Conservation (phyloP, 2,329 filamentous ascomycete species). For the Esteya vermicola region DNA sequence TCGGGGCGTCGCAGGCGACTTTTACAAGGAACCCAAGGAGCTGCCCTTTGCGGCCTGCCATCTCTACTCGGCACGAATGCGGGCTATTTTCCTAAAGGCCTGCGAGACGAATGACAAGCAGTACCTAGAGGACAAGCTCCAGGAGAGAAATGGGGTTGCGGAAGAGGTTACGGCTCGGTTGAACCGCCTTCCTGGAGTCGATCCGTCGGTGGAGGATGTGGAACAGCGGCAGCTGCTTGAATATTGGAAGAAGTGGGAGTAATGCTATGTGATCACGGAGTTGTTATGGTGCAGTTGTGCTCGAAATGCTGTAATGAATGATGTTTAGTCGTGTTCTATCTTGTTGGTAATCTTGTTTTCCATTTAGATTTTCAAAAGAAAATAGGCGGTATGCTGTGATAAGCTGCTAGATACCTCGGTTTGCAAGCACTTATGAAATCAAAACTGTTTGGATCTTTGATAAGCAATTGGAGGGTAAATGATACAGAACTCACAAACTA, state of each 20-base stretch:
- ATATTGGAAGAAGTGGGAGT: conserved; percentile 46
- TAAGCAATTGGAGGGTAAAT: too few relatives aligned
- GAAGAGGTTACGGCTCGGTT: conserved; percentile 42
- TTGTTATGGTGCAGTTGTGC: too few relatives aligned
- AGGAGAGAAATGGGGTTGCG: conserved; percentile 47
- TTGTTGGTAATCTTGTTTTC: too few relatives aligned
- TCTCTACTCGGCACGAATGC: conserved; percentile 70
- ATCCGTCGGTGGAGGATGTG: conserved; percentile 19
- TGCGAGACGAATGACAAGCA: conserved; percentile 52
- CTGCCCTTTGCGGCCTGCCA: conserved; percentile 48
- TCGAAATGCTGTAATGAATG: too few relatives aligned
- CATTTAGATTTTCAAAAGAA: too few relatives aligned
- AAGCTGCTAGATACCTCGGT: too few relatives aligned
- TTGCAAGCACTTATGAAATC: too few relatives aligned
- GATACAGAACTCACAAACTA: too few relatives aligned
- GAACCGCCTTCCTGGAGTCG: conserved; percentile 6
- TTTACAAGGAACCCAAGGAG: conserved; percentile 45
- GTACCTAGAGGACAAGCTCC: conserved; percentile 42
- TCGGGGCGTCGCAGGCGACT: conserved; percentile 45
- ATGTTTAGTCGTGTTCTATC: too few relatives aligned
- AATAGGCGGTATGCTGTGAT: too few relatives aligned
- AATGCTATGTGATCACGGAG: too few relatives aligned
- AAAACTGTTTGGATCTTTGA: too few relatives aligned
- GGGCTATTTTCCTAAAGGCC: conserved; percentile 53
- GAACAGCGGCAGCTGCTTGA: conserved; percentile 33